A percentile compares a stretch with the other conserved stretches of the same genome.
phyloP scores from a whole-genome alignment of 2,329 filamentous ascomycete genomes.

The Pyrenochaeta sp. region DNA sequence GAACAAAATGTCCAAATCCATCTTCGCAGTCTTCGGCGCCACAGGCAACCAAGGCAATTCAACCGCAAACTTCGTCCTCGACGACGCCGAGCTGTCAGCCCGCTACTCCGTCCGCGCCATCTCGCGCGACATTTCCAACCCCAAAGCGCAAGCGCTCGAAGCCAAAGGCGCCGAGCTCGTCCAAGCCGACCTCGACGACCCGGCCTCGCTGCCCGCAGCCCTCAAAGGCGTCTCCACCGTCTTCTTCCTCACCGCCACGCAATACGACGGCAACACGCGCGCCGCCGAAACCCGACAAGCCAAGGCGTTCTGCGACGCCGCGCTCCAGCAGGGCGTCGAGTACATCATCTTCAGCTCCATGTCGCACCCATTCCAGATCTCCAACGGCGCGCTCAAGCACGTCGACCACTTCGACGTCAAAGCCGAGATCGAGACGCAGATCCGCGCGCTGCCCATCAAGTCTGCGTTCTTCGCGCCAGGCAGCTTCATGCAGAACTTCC shows the following conservation, averaged over 20 bases:
- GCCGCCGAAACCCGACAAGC: constrained; percentile 35
- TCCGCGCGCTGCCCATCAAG: constrained; percentile 57
- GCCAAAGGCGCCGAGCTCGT: constrained; percentile 60
- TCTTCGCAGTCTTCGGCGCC: constrained; percentile 41
- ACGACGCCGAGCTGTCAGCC: constrained; percentile 48
- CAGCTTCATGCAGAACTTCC: constrained; percentile 63
- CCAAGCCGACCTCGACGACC: constrained; percentile 58
- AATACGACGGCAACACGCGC: constrained; percentile 30
- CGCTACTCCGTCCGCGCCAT: constrained; percentile 62
- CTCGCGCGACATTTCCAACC: constrained; percentile 58
- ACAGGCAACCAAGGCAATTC: constrained; percentile 63
- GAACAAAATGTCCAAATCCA: constrained; percentile 24
- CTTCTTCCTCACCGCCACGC: constrained; percentile 41
- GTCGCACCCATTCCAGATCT: constrained; percentile 34
- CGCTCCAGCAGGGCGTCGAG: constrained; percentile 42
- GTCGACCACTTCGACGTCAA: constrained; percentile 65
- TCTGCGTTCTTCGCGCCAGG: constrained; percentile 63
- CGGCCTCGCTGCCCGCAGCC: constrained; percentile 26
- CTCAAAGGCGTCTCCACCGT: constrained; percentile 30
- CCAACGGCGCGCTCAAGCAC: constrained; percentile 42
- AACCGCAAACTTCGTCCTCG: constrained; percentile 56
- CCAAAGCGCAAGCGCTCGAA: constrained; percentile 55
- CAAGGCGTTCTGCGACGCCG: constrained; percentile 37
- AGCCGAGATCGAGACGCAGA: constrained; percentile 63
- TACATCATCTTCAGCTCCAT: constrained; percentile 52